Evolutionary conservation across 352 stramenopile species (phyloP), one percentile per base, ranked within the genome.

Genomic region (Stramenopiles sp.): DNA sequence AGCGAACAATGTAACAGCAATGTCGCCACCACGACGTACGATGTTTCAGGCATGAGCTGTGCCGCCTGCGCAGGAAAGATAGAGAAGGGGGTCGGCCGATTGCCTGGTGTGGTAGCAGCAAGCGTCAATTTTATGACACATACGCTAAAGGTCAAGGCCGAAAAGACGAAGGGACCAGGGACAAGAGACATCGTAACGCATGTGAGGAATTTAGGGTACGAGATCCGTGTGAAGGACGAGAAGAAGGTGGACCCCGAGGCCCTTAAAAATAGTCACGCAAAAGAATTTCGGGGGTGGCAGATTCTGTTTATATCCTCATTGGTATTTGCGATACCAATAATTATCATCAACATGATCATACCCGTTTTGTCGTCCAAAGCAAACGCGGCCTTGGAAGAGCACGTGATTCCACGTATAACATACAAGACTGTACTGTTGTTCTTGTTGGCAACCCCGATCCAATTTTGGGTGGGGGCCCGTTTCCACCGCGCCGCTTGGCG

Each of bases 401-500:
- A 92, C 6, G 81, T 87, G 63, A 93, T 91, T n/a, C 81, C 79
- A 0, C 81, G 84, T 0, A 48, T 93, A 36, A 86, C 82, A n/a
- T 32, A 89, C 12, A 88, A 88, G 79, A 79, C 88, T 74, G 74
- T 93, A 71, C 76, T 93, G n/a, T 85, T 80, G 75, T 79, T 82
- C 30, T 12, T 86, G 32, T 80, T 98, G 32, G 84, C 93, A 25
- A 97, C 92, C 1, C 93, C 93, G 0, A 92, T 99, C 34, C 92
- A 98, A 80, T 97, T 98, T 79, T 87, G 89, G 75, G 89, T 87
- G 49, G 94, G 88, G 1, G 84, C 84, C 32, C 86, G 87, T 53
- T 98, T 98, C 79, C 96, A 98, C 81, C 78, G 90, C 4, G 89
- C 94, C 77, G 88, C 93, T 3, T 96, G 88, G 80, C 91, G 96